Base-by-base conservation (phyloP, 169 alveolate species). In the Theileria orientalis region DNA sequence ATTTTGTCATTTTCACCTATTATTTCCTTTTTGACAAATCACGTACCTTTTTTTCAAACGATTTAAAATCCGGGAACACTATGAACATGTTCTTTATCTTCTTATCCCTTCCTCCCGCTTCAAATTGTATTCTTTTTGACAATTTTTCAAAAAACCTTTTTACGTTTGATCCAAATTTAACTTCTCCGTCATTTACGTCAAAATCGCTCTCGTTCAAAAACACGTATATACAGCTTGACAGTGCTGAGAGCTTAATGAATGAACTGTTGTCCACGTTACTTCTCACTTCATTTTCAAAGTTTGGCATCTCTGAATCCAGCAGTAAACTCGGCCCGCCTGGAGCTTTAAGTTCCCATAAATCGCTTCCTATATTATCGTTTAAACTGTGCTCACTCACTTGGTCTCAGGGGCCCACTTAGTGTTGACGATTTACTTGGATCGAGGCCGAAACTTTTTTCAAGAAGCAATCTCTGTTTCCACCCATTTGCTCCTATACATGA, bases 401-500 rank as follows among this genome's bases (percentile, higher is more conserved):
- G 78, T 25, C 51, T 76, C 29, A 76, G 56, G n/a, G 85, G 74
- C 9, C 85, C 85, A 19, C 60, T 27, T 16, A 76, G 25, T 5
- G 78, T 59, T 21, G 85, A 44, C 3, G 85, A 68, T 46, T 68
- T 40, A 33, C 27, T 29, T 21, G 40, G 60, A 32, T 76, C 85
- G 2, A 76, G 52, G n/a, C 63, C 63, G 47, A 76, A 68, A 3
- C 47, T 67, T 8, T 76, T 67, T 2, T 56, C 73, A 11, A 76
- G 16, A 11, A 54, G 47, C 32, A 19, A 54, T n/a, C 85, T 40
- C 54, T 76, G 85, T 54, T 68, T 29, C 73, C 74, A 60, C 25
- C 13, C 27, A 25, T 69, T 44, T 41, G 79, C 85, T 6, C 85
- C 85, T 16, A 76, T 66, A 44, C 85, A 67, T 33, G 85, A 67